Conservation (phyloP, 768 basidiomycete species). For the Roridomyces roridus region DNA sequence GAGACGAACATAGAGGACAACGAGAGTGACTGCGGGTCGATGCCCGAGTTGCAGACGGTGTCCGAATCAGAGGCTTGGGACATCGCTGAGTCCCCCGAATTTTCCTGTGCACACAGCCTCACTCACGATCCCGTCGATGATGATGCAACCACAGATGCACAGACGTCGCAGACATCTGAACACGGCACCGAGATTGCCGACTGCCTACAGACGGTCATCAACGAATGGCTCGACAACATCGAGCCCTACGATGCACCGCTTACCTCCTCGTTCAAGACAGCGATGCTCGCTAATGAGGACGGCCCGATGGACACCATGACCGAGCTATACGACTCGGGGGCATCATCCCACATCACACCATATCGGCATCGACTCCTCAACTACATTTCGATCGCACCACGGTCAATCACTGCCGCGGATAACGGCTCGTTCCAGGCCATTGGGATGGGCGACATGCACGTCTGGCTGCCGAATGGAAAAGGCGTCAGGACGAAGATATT, state of each 20-base stretch:
- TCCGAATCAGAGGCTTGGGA: neutral
- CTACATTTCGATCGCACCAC: slow-evolving; percentile 30
- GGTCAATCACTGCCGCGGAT: slow-evolving; percentile 38
- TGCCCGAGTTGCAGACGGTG: neutral
- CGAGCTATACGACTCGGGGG: slow-evolving; percentile 43
- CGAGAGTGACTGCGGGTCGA: neutral
- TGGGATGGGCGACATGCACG: slow-evolving; percentile 36
- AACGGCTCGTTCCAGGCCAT: slow-evolving; percentile 35
- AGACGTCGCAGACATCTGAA: no score
- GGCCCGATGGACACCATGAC: slow-evolving; percentile 16
- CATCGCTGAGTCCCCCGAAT: no score
- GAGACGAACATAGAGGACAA: no score
- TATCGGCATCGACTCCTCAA: slow-evolving; percentile 36
- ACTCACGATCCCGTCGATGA: no score
- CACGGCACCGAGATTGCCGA: no score
- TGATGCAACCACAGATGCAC: no score
- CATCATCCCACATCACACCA: slow-evolving; percentile 42
- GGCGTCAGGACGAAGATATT: slow-evolving; percentile 26
- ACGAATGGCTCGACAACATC: no score
- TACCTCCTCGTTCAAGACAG: slow-evolving; percentile 2
- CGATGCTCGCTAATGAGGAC: slow-evolving; percentile 11
- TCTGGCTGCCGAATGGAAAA: slow-evolving; percentile 33
- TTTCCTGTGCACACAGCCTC: no score
- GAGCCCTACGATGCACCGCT: neutral
- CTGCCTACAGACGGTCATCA: no score